phyloP scores from a whole-genome alignment of 192 early-diverging fungal genomes.

The Paraglomus brasilianum region DNA sequence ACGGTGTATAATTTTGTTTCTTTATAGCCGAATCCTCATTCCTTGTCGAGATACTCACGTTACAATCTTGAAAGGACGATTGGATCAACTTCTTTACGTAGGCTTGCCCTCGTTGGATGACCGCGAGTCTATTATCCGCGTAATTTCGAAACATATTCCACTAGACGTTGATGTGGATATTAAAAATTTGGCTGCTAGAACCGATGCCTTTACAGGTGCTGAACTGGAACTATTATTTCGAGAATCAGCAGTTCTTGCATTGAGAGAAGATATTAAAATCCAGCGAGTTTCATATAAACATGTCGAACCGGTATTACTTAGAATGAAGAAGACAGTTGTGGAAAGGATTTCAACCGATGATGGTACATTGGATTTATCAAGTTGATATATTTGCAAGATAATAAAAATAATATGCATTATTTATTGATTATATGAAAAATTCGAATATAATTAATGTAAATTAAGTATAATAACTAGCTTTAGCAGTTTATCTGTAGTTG shows the following conservation, averaged over 20 bases:
- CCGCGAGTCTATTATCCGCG: slow-evolving; percentile 67
- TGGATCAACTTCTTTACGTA: slow-evolving; percentile 84
- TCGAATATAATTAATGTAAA: too few relatives aligned
- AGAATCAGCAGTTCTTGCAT: slow-evolving; percentile 36
- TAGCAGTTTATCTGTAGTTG: too few relatives aligned
- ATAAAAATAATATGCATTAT: too few relatives aligned
- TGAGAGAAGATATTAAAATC: slow-evolving; percentile 33
- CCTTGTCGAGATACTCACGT: not conserved
- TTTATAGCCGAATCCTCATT: too few relatives aligned
- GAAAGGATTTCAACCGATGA: too few relatives aligned
- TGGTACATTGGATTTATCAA: too few relatives aligned
- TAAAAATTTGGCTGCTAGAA: slow-evolving; percentile 49
- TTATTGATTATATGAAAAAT: too few relatives aligned
- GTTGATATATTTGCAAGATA: too few relatives aligned
- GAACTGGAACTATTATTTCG: slow-evolving; percentile 68
- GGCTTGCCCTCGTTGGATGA: slow-evolving; percentile 56
- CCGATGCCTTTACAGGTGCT: slow-evolving; percentile 74
- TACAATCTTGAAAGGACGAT: slow-evolving; percentile 57
- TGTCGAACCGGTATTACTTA: slow-evolving; percentile 28
- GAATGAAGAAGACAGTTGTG: slow-evolving; percentile 29
- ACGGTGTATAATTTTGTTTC: slow-evolving; percentile 10
- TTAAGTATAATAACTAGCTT: too few relatives aligned
- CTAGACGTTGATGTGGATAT: slow-evolving; percentile 54
- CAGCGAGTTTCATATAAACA: slow-evolving; percentile 23
- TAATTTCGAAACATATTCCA: slow-evolving; percentile 59